These are phyloP conservation scores for Allomyces javanicus DNA, from an alignment of 192 early-diverging fungal species.

Conservation along the genomic window DNA sequence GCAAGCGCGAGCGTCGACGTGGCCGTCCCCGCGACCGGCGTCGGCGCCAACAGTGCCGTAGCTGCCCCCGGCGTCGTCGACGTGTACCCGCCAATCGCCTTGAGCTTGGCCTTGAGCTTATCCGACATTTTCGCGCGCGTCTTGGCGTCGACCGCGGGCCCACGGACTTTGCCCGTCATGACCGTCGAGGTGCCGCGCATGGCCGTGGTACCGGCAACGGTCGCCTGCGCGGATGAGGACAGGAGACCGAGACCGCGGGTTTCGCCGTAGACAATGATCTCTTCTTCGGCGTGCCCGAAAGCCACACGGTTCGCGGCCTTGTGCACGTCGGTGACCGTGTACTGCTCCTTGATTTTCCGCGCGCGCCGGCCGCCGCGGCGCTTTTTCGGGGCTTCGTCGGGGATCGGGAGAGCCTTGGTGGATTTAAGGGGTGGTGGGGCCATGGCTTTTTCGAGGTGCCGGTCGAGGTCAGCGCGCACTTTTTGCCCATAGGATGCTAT, in stretches of 20 bases:
- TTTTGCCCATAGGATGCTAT: constrained; percentile 37
- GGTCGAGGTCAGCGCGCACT: constrained; percentile 61
- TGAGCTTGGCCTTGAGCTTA: not conserved
- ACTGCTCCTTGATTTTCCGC: constrained; percentile 60
- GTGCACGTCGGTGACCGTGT: constrained; percentile 66
- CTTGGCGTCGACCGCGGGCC: constrained; percentile 41
- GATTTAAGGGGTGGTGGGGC: constrained; percentile 71
- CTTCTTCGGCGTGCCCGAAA: constrained; percentile 82
- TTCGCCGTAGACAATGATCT: constrained; percentile 61
- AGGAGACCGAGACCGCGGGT: constrained; percentile 78
- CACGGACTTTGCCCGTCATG: constrained; percentile 57
- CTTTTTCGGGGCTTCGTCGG: constrained; percentile 76
- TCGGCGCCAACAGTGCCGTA: constrained; percentile 9
- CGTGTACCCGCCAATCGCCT: not conserved
- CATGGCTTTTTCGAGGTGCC: constrained; percentile 64
- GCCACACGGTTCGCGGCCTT: constrained; percentile 76
- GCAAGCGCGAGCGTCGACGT: not conserved
- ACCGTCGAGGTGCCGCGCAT: constrained; percentile 4
- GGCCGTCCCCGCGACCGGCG: not conserved
- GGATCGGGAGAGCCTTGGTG: constrained; percentile 76
- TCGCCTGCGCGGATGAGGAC: constrained; percentile 18
- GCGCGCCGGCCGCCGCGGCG: constrained; percentile 69
- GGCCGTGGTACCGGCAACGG: no score
- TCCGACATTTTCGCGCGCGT: constrained; percentile 40
- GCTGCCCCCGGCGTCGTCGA: constrained; percentile 3